Base-by-base conservation (phyloP, 1,284 basidiomycete species). In the Spongispora temasekensis region DNA sequence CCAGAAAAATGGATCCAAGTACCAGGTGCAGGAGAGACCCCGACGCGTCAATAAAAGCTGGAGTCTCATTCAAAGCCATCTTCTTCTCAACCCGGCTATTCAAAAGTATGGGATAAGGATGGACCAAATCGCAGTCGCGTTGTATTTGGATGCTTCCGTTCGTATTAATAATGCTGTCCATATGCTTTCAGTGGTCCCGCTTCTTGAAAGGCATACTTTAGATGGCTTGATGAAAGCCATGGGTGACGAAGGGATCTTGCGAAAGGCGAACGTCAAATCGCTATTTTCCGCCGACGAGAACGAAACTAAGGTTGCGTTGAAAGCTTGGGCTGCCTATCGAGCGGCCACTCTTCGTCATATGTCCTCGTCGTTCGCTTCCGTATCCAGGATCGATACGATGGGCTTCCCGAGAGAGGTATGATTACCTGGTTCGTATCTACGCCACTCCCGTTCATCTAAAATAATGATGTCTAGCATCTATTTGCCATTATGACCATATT, bases 311-410 rank as follows among this genome's bases (percentile, higher is more conserved):
- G 71, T 76, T 17, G 79, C 76, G 1, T 62, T 76, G n/a, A 76
- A 78, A 55, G 81, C 83, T 5, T 85, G 82, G 83, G 74, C 74
- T 5, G 77, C 79, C 4, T 77, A 68, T 59, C 66, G 68, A 30
- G 74, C 74, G 8, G 72, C 70, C 1, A 70, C 63, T 10, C 27
- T 74, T 15, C 50, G 61, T 8, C 2, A 55, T n/a, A 71, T 67
- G 65, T 44, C 52, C 21, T 5, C 31, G 4, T 59, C 57, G 32
- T 62, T 67, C 21, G 34, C 23, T 15, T n/a, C 64, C 32, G 21
- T 71, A 12, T 40, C 62, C 4, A 67, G 64, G 56, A 64, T 75
- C 17, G 30, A 64, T 30, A 76, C 74, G 4, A 51, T 8, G 32
- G 30, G 19, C 5, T 31, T 74, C 5, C 15, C 42, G 4, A 59